phyloP scores from a whole-genome alignment of 2,329 filamentous ascomycete species.

The Aspergillus brasiliensis region DNA sequence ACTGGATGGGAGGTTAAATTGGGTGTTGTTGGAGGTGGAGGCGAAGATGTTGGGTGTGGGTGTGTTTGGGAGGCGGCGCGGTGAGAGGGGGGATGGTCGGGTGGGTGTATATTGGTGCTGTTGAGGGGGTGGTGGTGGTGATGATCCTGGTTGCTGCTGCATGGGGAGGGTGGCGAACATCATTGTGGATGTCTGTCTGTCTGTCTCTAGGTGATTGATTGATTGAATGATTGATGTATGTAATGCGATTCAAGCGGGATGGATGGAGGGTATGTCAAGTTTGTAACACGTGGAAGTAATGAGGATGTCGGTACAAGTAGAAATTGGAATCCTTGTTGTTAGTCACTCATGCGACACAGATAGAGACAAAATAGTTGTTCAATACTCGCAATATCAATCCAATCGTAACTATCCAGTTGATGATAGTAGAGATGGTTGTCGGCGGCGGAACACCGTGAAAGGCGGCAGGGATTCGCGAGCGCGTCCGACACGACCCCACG shows the following conservation, averaged over 20 bases:
- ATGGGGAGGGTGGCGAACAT: slow-evolving; percentile 35
- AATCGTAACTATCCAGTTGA: background rate
- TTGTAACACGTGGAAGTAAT: too few species aligned
- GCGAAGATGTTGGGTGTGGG: background rate
- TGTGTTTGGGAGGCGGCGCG: slow-evolving; percentile 7
- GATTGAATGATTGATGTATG: background rate
- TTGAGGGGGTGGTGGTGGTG: slow-evolving; percentile 4
- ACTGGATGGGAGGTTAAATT: background rate
- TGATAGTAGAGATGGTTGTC: background rate
- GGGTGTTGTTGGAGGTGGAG: background rate
- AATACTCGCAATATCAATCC: background rate
- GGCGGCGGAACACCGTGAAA: background rate
- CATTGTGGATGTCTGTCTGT: background rate
- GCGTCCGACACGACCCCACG: slow-evolving; percentile 18
- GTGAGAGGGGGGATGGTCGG: slow-evolving; percentile 29
- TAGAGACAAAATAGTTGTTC: too few species aligned
- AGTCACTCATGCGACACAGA: too few species aligned
- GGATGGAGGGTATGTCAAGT: too few species aligned
- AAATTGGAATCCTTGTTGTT: too few species aligned
- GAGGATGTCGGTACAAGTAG: fast-evolving
- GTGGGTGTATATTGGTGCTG: slow-evolving; percentile 15
- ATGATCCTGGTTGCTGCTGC: slow-evolving; percentile 20
- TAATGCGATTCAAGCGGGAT: background rate
- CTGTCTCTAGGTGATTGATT: background rate
- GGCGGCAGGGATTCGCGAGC: slow-evolving; percentile 11